Conservation (phyloP, 83 land plant genomes). For the Diphasiastrum complanatum region DNA sequence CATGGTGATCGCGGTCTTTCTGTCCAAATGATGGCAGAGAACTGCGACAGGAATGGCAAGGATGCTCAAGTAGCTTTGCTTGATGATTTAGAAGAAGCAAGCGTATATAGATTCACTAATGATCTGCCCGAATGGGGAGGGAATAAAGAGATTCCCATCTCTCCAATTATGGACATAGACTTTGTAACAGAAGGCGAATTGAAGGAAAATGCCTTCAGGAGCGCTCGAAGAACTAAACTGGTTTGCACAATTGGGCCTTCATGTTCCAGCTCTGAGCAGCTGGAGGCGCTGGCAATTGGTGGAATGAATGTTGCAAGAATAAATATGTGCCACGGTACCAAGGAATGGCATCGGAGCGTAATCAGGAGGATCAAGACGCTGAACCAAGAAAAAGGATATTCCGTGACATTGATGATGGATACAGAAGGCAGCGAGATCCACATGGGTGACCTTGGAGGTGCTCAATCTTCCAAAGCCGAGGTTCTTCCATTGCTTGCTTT, state of each 20-base stretch:
- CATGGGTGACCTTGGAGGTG: conserved; percentile 93
- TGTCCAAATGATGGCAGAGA: too few relatives aligned
- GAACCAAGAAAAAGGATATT: conserved; percentile 87
- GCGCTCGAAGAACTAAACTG: conserved; percentile 86
- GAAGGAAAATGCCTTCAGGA: conserved; percentile 90
- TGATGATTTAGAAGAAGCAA: too few relatives aligned
- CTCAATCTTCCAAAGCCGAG: conserved; percentile 77
- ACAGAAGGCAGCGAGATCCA: conserved; percentile 99
- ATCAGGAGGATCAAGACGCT: conserved; percentile 65
- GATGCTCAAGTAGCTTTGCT: too few relatives aligned
- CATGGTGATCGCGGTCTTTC: too few relatives aligned
- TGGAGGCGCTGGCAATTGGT: conserved; percentile 83
- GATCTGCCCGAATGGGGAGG: too few relatives aligned
- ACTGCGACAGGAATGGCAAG: too few relatives aligned
- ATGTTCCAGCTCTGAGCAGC: conserved; percentile 64
- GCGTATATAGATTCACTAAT: too few relatives aligned
- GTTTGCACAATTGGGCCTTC: conserved; percentile 90
- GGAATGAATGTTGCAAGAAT: conserved; percentile 95
- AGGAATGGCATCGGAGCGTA: conserved; percentile 86
- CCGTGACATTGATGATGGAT: conserved; percentile 97
- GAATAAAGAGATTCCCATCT: too few relatives aligned
- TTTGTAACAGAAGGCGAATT: conserved; percentile 82
- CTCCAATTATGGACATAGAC: conserved; percentile 92
- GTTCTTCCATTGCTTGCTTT: conserved; percentile 17
- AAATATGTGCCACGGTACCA: conserved; percentile 96